Evolutionary conservation across 2,329 filamentous ascomycete species (phyloP).

Genomic region (Aspergillus tubingensis): DNA sequence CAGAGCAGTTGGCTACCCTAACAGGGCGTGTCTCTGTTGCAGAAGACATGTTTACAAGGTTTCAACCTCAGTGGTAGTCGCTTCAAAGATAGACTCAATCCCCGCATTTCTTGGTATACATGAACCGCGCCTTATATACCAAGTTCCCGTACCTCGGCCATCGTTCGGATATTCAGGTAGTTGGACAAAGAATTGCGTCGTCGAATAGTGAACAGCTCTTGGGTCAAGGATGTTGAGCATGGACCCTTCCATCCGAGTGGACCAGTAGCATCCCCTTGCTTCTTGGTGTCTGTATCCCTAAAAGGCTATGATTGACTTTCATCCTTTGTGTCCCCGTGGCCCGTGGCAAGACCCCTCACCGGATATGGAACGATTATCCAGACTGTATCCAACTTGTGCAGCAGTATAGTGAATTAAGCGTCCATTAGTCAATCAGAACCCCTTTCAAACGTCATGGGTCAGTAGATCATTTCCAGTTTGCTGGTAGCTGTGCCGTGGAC

Average conservation of each 20-base stretch:
- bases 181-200: no score
- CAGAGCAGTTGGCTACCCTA: slow-evolving; percentile 39
- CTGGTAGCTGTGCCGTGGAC: background rate
- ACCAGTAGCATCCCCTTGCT: no score
- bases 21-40: slow-evolving; percentile 24
- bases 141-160: no score
- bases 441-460: background rate
- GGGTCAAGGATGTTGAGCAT: no score
- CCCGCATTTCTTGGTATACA: no score
- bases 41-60: background rate
- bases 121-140: no score
- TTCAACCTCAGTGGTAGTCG: background rate
- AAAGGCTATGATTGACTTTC: background rate
- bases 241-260: no score
- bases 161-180: no score
- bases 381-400: background rate
- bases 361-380: background rate
- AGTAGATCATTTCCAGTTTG: background rate
- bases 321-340: background rate
- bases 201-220: no score
- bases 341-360: background rate
- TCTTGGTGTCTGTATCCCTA: background rate
- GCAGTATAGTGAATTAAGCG: background rate
- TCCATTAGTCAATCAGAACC: background rate
- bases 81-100: background rate